Evolutionary conservation across 352 stramenopile genomes (phyloP).

Genomic region (Phytophthora cactorum): DNA sequence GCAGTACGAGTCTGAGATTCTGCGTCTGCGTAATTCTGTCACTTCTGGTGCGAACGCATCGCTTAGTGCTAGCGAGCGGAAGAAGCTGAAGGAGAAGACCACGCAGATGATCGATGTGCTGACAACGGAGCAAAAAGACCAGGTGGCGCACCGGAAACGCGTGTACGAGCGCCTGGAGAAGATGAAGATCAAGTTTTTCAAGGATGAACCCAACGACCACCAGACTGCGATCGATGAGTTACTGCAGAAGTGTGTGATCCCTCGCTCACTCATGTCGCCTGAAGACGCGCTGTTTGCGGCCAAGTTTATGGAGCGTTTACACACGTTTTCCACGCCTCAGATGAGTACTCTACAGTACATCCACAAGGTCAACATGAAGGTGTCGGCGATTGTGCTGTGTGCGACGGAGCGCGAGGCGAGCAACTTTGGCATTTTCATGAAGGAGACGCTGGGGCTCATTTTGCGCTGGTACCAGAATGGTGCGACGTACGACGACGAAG

Average conservation of each 20-base stretch:
- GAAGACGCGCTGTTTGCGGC: conserved; percentile 86
- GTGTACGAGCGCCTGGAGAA: conserved; percentile 80
- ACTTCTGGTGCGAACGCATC: conserved; percentile 38
- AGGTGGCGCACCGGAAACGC: conserved; percentile 85
- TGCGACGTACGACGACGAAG: conserved; percentile 81
- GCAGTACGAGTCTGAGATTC: conserved; percentile 88
- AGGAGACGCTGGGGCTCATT: conserved; percentile 75
- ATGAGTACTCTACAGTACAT: conserved; percentile 88
- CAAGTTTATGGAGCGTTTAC: conserved; percentile 88
- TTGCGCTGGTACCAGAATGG: conserved; percentile 83
- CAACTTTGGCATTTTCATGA: conserved; percentile 89
- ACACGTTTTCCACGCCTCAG: conserved; percentile 71
- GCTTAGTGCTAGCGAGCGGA: conserved; percentile 65
- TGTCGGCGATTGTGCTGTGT: conserved; percentile 81
- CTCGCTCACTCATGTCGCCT: conserved; percentile 76
- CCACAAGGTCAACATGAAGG: conserved; percentile 76
- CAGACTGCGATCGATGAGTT: conserved; percentile 69
- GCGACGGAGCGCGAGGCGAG: conserved; percentile 85
- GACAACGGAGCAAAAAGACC: conserved; percentile 86
- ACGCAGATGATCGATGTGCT: conserved; percentile 84
- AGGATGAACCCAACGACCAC: conserved; percentile 39
- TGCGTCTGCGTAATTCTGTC: conserved; percentile 68
- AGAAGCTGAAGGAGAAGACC: conserved; percentile 84
- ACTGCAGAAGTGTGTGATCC: conserved; percentile 84
- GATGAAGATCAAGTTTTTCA: conserved; percentile 77